Evolutionary conservation across 225 moss, liverwort and hornwort species (phyloP).

Genomic region (Lunularia cruciata): DNA sequence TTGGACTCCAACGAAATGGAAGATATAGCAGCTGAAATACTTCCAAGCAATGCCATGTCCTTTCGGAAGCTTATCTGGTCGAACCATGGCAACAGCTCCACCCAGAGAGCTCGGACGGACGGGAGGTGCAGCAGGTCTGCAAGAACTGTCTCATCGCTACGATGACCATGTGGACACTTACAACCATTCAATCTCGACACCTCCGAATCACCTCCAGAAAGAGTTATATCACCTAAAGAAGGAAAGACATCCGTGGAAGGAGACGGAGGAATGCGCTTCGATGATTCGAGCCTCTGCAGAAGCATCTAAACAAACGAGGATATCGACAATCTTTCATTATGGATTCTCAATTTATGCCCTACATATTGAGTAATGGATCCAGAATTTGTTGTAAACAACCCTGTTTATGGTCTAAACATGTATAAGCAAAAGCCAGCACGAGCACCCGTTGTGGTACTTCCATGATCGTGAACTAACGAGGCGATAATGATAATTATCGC

Average conservation of each 20-base stretch:
- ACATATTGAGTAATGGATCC: too few relatives aligned
- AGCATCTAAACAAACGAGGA: constrained; percentile 25
- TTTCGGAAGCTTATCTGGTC: constrained; percentile 57
- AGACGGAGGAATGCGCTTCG: constrained; percentile 32
- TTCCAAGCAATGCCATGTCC: constrained; percentile 58
- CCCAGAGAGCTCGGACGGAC: constrained; percentile 55
- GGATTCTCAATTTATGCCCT: too few relatives aligned
- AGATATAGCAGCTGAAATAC: constrained; percentile 40
- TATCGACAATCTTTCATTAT: too few relatives aligned
- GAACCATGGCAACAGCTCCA: constrained; percentile 69
- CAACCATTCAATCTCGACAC: constrained; percentile 21
- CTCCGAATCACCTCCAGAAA: background rate
- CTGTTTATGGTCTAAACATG: too few relatives aligned
- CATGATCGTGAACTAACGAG: too few relatives aligned
- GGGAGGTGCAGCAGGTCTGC: constrained; percentile 44
- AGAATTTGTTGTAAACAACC: too few relatives aligned
- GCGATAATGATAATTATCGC: too few relatives aligned
- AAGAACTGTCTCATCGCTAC: constrained; percentile 29
- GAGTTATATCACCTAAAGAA: background rate
- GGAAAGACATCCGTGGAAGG: background rate
- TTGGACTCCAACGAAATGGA: background rate
- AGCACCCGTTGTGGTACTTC: too few relatives aligned
- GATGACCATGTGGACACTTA: constrained; percentile 30
- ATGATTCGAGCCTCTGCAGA: constrained; percentile 25
- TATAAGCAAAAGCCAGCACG: too few relatives aligned